Evolutionary conservation across 257 asterid species (phyloP), one percentile per base, ranked within the genome.

Genomic region (Solanum bukasovii): DNA sequence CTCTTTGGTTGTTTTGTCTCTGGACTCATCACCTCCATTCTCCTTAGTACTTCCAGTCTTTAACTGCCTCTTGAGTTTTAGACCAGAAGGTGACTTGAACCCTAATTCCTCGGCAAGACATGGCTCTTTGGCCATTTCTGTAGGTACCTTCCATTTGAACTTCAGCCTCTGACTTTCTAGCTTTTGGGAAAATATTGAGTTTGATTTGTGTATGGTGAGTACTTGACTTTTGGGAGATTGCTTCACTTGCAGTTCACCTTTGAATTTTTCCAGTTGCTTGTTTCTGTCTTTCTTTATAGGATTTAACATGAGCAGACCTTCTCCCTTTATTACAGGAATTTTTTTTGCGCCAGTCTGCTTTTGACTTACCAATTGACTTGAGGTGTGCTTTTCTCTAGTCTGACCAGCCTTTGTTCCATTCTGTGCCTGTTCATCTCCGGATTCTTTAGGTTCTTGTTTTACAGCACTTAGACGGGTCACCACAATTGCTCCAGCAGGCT

Each of bases 401-500:
- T 29, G 87, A 81, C 70, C 74, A 37, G 74, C 87, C 77, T 34
- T 82, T 35, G 46, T 71, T 52, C 38, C 78, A 84, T 87, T 89
- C 82, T 88, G 78, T 73, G 89, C 89, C 61, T 29, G 77, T 34
- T 74, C 88, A 42, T 74, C 14, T 85, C 88, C 65, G 33, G 87
- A 87, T 20, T 88, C 88, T 90, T 87, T 78, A 13, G 87, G 82
- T 49, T 33, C 42, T 68, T 44, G 89, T 29, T 88, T 88, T 63
- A 71, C 37, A 77, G 34, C 31, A 84, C 52, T 81, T 84, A 85
- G 68, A 79, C 37, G 71, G 88, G 87, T 65, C 63, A 35, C 92
- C 90, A 87, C 83, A 83, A 84, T 25, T 61, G 63, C 81, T 42
- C 52, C 88, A 83, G 89, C 91, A 73, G 87, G 84, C 92, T 90